Conservation (phyloP, 768 basidiomycete genomes). For the Trametes sanguinea region DNA sequence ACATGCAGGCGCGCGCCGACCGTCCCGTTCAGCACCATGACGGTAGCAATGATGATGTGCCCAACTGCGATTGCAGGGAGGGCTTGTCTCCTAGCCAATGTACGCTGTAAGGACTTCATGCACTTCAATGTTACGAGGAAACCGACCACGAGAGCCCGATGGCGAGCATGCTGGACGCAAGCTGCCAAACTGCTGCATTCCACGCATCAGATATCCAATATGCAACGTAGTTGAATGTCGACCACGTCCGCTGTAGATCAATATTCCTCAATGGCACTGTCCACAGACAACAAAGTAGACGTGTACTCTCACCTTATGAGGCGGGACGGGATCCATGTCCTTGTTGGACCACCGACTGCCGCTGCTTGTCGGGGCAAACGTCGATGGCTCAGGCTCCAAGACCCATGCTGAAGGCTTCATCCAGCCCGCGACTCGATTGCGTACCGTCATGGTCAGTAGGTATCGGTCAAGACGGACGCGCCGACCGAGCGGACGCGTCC, state of each 20-base stretch:
- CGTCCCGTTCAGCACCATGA: slow-evolving; percentile 78
- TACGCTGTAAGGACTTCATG: too few species aligned
- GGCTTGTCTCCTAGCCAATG: slow-evolving; percentile 60
- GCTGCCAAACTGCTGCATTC: slow-evolving; percentile 45
- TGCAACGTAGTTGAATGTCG: slow-evolving; percentile 62
- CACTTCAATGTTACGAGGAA: neutral
- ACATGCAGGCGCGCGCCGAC: slow-evolving; percentile 76
- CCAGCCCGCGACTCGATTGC: too few species aligned
- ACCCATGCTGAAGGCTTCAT: slow-evolving; percentile 38
- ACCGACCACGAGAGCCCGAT: slow-evolving; percentile 69
- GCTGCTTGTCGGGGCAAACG: slow-evolving; percentile 49
- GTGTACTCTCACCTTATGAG: slow-evolving; percentile 29
- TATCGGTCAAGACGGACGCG: too few species aligned
- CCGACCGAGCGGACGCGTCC: too few species aligned
- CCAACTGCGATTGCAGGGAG: slow-evolving; percentile 70
- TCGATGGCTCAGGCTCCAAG: slow-evolving; percentile 52
- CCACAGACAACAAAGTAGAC: neutral
- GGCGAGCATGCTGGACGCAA: slow-evolving; percentile 77
- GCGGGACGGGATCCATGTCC: slow-evolving; percentile 78
- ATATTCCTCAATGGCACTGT: neutral
- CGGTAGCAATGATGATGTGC: slow-evolving; percentile 68
- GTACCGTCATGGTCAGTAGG: too few species aligned
- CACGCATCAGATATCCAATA: slow-evolving; percentile 50
- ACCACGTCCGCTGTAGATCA: slow-evolving; percentile 56
- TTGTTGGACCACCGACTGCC: slow-evolving; percentile 63